These are phyloP conservation scores for Lachnellula willkommii DNA, from an alignment of 2,329 filamentous ascomycete genomes.

Conservation along the genomic window DNA sequence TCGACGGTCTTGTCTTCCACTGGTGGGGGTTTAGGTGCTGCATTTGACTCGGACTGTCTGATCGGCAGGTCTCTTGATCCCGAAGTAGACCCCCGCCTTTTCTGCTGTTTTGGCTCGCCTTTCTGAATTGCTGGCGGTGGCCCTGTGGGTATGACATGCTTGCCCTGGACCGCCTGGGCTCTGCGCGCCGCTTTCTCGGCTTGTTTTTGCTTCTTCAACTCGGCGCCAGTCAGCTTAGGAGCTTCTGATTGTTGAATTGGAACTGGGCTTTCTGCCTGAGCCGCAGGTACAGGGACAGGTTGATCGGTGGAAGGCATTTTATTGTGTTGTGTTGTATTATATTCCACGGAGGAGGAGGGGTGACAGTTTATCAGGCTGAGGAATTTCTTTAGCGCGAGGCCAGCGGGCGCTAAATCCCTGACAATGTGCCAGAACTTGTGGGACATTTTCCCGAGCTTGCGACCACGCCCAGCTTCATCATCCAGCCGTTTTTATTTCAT, in stretches of 20 bases:
- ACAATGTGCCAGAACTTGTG: neutral
- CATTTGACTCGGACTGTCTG: conserved; percentile 23
- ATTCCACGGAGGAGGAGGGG: neutral
- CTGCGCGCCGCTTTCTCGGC: conserved; percentile 86
- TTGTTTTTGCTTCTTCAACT: conserved; percentile 78
- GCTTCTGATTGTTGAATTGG: conserved; percentile 21
- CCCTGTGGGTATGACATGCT: conserved; percentile 35
- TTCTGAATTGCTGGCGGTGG: conserved; percentile 20
- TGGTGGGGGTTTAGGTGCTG: conserved; percentile 45
- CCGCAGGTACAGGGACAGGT: conserved; percentile 8
- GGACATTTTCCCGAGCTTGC: neutral
- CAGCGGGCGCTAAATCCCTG: neutral
- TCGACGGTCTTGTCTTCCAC: conserved; percentile 62
- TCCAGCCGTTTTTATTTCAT: too few relatives aligned
- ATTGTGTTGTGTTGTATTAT: neutral
- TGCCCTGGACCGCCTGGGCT: conserved; percentile 60
- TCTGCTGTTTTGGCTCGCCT: conserved; percentile 33
- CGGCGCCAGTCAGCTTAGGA: conserved; percentile 53
- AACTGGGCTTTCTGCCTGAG: conserved; percentile 3
- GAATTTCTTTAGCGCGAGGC: conserved; percentile 5
- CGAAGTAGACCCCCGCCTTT: conserved; percentile 28
- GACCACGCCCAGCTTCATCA: too few relatives aligned
- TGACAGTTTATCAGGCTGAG: conserved; percentile 5
- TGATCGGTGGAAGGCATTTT: conserved; percentile 20
- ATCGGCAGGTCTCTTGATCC: conserved; percentile 23